A percentile compares a stretch with the other conserved stretches of the same genome.
phyloP scores from a whole-genome alignment of 768 basidiomycete species.

The Favolaschia claudopus region DNA sequence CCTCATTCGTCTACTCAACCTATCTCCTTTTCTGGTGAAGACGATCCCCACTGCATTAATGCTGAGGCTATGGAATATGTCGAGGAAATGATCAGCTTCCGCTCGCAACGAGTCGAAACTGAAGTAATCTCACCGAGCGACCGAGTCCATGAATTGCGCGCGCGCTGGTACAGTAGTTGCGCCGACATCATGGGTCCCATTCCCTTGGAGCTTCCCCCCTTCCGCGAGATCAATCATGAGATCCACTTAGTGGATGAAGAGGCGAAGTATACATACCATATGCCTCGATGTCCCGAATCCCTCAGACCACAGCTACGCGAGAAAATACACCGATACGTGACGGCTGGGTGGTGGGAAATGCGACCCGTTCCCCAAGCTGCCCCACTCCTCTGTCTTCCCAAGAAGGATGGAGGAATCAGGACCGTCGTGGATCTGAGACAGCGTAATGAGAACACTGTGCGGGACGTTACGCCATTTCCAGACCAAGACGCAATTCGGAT shows the following conservation, averaged over 20 bases:
- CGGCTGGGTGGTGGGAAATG: slow-evolving; percentile 19
- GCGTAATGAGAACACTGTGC: slow-evolving; percentile 49
- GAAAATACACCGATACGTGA: slow-evolving; percentile 3
- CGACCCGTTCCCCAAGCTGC: slow-evolving; percentile 25
- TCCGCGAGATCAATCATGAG: slow-evolving; percentile 39
- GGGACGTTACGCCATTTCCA: slow-evolving; percentile 46
- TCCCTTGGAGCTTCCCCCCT: slow-evolving; percentile 33
- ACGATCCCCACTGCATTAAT: no score
- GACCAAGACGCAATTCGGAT: slow-evolving; percentile 19
- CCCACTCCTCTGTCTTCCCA: slow-evolving; percentile 35
- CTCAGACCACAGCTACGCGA: slow-evolving; percentile 5
- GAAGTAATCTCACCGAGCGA: no score
- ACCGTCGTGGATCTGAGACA: slow-evolving; percentile 44
- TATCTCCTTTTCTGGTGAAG: no score
- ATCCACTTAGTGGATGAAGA: slow-evolving; percentile 38
- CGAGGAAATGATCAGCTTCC: no score
- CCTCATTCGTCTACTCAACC: no score
- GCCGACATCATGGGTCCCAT: slow-evolving; percentile 23
- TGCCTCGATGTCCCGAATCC: slow-evolving; percentile 36
- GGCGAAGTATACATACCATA: slow-evolving; percentile 27
- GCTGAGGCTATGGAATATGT: no score
- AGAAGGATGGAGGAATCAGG: slow-evolving; percentile 36
- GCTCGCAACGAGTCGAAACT: no score
- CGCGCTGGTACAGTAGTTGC: slow-evolving; percentile 16
- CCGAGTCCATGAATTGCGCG: no score